These are phyloP conservation scores for Trifolium subterraneum DNA, from an alignment of 306 rosid genomes.

Conservation along the genomic window DNA sequence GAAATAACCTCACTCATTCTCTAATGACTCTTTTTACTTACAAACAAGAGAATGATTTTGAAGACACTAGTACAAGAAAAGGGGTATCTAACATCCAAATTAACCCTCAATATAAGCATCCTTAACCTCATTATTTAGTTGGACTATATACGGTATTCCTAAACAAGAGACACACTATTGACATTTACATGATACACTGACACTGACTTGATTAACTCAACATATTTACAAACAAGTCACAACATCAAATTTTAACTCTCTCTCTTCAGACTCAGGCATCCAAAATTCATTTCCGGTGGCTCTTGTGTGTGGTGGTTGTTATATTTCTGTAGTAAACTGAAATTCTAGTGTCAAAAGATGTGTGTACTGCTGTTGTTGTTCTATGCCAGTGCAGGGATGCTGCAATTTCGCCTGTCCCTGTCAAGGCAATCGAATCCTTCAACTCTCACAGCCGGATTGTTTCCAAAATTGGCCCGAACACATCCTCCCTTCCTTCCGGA, in stretches of 20 bases:
- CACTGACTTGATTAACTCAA: slow-evolving; percentile 36
- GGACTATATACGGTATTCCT: slow-evolving; percentile 26
- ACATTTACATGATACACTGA: slow-evolving; percentile 55
- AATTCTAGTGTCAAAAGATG: slow-evolving; percentile 42
- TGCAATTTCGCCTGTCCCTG: slow-evolving; percentile 81
- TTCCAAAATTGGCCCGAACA: slow-evolving; percentile 70
- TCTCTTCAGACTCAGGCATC: slow-evolving; percentile 34
- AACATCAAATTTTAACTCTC: slow-evolving; percentile 35
- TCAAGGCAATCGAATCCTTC: slow-evolving; percentile 97
- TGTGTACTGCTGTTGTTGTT: slow-evolving; percentile 9
- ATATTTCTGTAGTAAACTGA: slow-evolving; percentile 32
- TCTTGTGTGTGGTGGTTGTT: slow-evolving; percentile 31
- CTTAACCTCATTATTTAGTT: slow-evolving; percentile 44
- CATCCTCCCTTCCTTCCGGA: slow-evolving; percentile 80
- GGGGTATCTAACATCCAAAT: slow-evolving; percentile 45
- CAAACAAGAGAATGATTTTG: slow-evolving; percentile 46
- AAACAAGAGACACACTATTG: slow-evolving; percentile 39
- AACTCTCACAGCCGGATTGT: slow-evolving; percentile 78
- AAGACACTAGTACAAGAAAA: slow-evolving; percentile 12
- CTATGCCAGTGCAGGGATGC: slow-evolving; percentile 91
- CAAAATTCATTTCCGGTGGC: slow-evolving; percentile 51
- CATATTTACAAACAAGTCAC: slow-evolving; percentile 58
- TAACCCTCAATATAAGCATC: slow-evolving; percentile 31
- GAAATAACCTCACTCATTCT: slow-evolving; percentile 37
- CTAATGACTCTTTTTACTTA: slow-evolving; percentile 47